phyloP scores from a whole-genome alignment of 108 stramenopile genomes.

The Nitzschia palea region DNA sequence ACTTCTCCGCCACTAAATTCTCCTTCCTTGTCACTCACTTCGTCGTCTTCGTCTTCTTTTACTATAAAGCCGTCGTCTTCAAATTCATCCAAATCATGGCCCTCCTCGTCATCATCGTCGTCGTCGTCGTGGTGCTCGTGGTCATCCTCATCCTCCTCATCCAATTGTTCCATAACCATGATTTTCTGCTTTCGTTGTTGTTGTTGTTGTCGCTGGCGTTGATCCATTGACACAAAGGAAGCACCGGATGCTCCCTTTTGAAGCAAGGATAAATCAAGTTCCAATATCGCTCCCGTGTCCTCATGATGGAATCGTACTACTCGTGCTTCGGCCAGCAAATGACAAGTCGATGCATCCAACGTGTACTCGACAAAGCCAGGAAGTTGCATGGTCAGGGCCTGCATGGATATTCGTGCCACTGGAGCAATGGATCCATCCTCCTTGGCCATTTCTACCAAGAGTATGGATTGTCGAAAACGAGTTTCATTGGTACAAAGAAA shows the following conservation, averaged over 20 bases:
- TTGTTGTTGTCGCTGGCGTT: background rate
- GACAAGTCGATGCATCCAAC: background rate
- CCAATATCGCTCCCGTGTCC: conserved; percentile 52
- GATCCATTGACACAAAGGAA: conserved; percentile 14
- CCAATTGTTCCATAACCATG: conserved; percentile 11
- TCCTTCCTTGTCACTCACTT: conserved; percentile 13
- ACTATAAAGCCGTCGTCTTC: conserved; percentile 63
- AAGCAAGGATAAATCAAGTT: conserved; percentile 39
- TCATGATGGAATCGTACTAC: conserved; percentile 46
- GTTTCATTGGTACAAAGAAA: conserved; percentile 49
- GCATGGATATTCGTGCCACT: conserved; percentile 11
- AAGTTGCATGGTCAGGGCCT: conserved; percentile 24
- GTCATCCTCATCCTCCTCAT: conserved; percentile 12
- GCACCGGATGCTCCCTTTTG: conserved; percentile 16
- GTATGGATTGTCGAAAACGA: conserved; percentile 32
- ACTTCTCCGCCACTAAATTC: conserved; percentile 30
- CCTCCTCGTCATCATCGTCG: conserved; percentile 46
- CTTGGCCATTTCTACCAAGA: background rate
- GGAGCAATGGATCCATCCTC: conserved; percentile 14
- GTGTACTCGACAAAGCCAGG: background rate
- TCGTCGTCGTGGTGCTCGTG: conserved; percentile 6
- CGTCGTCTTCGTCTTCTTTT: conserved; percentile 9
- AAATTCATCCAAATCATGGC: conserved; percentile 45
- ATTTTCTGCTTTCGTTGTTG: background rate
- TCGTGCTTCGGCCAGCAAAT: conserved; percentile 3